Base-by-base conservation (phyloP, 2,329 filamentous ascomycete genomes). In the Trichoderma sp. region DNA sequence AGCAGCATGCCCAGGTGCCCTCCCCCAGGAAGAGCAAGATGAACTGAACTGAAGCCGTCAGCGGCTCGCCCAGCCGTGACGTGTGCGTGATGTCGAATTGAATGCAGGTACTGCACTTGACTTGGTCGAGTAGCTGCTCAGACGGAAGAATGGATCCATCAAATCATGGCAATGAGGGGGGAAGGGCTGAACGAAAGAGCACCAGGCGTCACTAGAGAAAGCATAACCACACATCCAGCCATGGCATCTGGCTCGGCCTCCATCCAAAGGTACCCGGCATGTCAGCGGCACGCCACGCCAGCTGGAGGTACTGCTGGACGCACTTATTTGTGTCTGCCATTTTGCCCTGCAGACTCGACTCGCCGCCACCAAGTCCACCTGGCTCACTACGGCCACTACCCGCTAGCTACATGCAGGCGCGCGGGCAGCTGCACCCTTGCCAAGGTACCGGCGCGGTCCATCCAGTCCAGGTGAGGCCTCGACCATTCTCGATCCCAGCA, bases 1-100 rank as follows among this genome's bases (percentile, higher is more conserved):
- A 63, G 59, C 32, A 63, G 59, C 59, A 42, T 61, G 42, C 42
- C 22, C 56, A n/a, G n/a, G n/a, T n/a, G n/a, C n/a, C n/a, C n/a
- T n/a, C n/a, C n/a, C n/a, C n/a, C n/a, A 42, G 39, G 57, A 42
- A 25, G 32, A 57, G 56, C n/a, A n/a, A n/a, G n/a, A n/a, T n/a
- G n/a, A n/a, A n/a, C n/a, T n/a, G 22, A 22, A 27, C 25, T 17
- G 15, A 27, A 32, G 27, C 58, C 19, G 58, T 61, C 58, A 61
- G 58, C 58, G 56, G 52, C 52, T 32, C 52, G 56, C 35, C 17
- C 56, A 58, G 56, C 56, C 35, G 57, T 60, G 57, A 63, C 59
- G 59, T 53, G 42, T 39, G 59, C 45, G 48, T 63, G 59, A 63
- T 63, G 45, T 50, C 34, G 59, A 39, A 29, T 63, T 39, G 59